A percentile compares a stretch with the other conserved stretches of the same genome.
phyloP scores from a whole-genome alignment of 2,329 filamentous ascomycete species.

The Scedosporium dehoogii region DNA sequence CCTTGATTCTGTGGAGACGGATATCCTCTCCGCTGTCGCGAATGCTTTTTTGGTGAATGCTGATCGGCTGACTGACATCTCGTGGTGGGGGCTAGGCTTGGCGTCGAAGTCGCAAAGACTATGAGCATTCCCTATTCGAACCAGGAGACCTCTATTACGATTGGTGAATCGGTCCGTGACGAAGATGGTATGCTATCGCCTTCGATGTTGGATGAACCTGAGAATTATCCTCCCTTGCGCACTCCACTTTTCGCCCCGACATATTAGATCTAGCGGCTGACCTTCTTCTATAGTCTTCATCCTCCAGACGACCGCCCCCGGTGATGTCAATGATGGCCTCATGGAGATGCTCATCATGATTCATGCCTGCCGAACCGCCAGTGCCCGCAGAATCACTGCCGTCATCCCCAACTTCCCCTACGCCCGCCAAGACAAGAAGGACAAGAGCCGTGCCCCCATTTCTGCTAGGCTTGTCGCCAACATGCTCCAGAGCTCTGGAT shows the following conservation, averaged over 20 bases:
- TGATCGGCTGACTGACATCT: background rate
- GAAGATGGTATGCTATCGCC: slow-evolving; percentile 56
- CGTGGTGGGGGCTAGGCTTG: slow-evolving; percentile 42
- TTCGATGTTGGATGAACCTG: background rate
- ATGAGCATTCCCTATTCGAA: slow-evolving; percentile 79
- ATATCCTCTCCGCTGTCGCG: no score
- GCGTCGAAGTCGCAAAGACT: slow-evolving; percentile 69
- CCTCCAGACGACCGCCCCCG: slow-evolving; percentile 85
- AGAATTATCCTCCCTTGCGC: background rate
- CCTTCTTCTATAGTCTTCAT: slow-evolving; percentile 55
- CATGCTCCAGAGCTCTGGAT: slow-evolving; percentile 87
- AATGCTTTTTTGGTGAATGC: background rate
- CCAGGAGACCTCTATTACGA: slow-evolving; percentile 81
- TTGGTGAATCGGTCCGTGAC: slow-evolving; percentile 91
- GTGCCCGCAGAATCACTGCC: slow-evolving; percentile 75
- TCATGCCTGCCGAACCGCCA: slow-evolving; percentile 66
- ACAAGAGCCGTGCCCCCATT: slow-evolving; percentile 87
- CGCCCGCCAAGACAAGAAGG: slow-evolving; percentile 95
- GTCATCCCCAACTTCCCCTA: slow-evolving; percentile 96
- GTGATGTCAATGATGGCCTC: slow-evolving; percentile 94
- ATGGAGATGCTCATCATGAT: slow-evolving; percentile 99
- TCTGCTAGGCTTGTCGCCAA: slow-evolving; percentile 93
- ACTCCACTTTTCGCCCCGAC: background rate
- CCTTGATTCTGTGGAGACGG: no score
- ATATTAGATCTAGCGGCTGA: background rate